Evolutionary conservation across 306 rosid genomes (phyloP).

Genomic region (Leucaena leucocephala): DNA sequence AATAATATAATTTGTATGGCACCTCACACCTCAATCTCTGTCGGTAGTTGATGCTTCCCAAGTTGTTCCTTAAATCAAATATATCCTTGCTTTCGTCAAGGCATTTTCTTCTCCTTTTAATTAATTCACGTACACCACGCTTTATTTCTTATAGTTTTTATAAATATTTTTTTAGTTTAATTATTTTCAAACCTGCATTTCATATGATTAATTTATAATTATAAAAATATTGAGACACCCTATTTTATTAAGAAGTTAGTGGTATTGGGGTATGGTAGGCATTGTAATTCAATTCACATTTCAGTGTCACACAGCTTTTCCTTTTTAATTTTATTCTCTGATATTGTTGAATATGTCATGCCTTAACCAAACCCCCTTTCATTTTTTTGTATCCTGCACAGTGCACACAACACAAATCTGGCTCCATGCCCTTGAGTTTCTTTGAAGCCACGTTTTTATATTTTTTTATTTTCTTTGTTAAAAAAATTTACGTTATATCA

Average conservation of each 20-base stretch:
- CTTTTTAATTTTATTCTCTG: background rate
- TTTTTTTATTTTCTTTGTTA: background rate
- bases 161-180: too few species aligned
- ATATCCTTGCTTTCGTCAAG: slow-evolving; percentile 26
- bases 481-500: too few species aligned
- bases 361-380: background rate
- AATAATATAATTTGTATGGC: background rate
- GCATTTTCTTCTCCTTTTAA: slow-evolving; percentile 6
- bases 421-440: background rate
- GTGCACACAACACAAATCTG: too few species aligned
- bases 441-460: background rate
- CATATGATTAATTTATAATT: background rate
- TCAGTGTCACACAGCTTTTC: background rate
- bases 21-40: slow-evolving; percentile 21
- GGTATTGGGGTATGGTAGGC: background rate
- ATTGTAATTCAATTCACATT: background rate
- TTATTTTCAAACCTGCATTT: background rate
- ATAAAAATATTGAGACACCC: background rate
- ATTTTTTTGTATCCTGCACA: too few species aligned
- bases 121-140: background rate
- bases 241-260: background rate
- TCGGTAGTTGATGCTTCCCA: too few species aligned
- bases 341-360: background rate
- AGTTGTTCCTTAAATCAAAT: slow-evolving; percentile 35
- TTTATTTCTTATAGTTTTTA: background rate